Conservation (phyloP, 768 basidiomycete genomes). For the Termitomyces sp. region DNA sequence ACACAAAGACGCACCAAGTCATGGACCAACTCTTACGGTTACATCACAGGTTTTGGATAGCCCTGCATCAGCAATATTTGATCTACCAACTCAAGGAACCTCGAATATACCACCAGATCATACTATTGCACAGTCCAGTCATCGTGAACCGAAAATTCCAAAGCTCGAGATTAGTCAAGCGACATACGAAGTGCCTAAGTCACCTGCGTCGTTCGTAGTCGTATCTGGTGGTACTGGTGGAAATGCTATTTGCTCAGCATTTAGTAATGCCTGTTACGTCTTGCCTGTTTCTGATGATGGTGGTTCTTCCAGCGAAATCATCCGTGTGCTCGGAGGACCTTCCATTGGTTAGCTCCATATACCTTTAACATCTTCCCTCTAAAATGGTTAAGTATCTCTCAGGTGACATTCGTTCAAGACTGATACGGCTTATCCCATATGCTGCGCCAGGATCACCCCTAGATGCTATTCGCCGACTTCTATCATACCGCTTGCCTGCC, state of each 20-base stretch:
- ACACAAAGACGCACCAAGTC: conserved; percentile 8
- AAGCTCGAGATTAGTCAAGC: not conserved
- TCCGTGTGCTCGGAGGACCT: conserved; percentile 83
- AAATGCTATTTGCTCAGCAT: conserved; percentile 85
- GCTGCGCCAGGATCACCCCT: conserved; percentile 55
- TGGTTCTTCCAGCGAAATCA: conserved; percentile 92
- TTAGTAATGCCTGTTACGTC: conserved; percentile 72
- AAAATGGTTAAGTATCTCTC: not conserved
- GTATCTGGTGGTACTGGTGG: conserved; percentile 95
- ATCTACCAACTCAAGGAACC: conserved; percentile 49
- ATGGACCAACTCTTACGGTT: conserved; percentile 8
- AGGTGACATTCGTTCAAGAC: conserved; percentile 87
- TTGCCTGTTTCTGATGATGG: conserved; percentile 95
- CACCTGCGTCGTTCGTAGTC: conserved; percentile 51
- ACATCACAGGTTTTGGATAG: conserved; percentile 31
- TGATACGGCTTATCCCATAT: conserved; percentile 81
- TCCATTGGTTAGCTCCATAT: conserved; percentile 56
- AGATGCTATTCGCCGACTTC: conserved; percentile 67
- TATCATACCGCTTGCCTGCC: conserved; percentile 75
- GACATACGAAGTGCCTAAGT: not conserved
- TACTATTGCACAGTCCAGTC: conserved; percentile 1
- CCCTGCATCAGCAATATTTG: conserved; percentile 71
- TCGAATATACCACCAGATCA: not conserved
- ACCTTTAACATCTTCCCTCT: not conserved
- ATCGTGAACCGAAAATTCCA: not conserved